Evolutionary conservation across 1,284 basidiomycete genomes (phyloP).

Genomic region (Tylopilus orsonianus): DNA sequence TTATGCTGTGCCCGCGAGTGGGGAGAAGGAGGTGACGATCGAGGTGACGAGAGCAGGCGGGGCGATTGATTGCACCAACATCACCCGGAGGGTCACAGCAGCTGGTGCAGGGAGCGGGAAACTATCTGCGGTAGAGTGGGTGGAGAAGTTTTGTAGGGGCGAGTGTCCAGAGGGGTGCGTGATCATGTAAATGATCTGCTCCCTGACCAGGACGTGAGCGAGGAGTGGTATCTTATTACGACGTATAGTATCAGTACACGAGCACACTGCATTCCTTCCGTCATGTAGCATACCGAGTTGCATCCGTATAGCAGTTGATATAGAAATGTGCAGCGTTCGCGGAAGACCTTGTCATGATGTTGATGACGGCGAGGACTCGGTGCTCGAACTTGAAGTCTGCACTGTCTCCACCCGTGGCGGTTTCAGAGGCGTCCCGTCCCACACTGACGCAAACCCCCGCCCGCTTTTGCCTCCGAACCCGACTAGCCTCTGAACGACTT

Average conservation of each 20-base stretch:
- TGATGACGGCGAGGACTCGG: not conserved
- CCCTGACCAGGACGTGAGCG: not conserved
- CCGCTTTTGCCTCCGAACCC: conserved; percentile 70
- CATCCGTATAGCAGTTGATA: conserved; percentile 3
- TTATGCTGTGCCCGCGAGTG: conserved; percentile 65
- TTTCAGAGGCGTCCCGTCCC: conserved; percentile 54
- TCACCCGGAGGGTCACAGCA: not conserved
- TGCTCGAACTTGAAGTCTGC: conserved; percentile 1
- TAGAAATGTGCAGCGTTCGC: not conserved
- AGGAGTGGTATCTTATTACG: conserved; percentile 1
- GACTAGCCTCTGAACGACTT: conserved; percentile 68
- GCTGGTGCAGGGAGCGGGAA: not conserved
- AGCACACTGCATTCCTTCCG: not conserved
- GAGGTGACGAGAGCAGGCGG: conserved; percentile 66
- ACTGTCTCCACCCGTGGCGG: conserved; percentile 44
- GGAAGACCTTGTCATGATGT: conserved; percentile 15
- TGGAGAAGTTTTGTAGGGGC: conserved; percentile 7
- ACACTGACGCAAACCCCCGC: conserved; percentile 48
- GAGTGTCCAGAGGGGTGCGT: conserved; percentile 18
- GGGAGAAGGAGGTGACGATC: conserved; percentile 58
- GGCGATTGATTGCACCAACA: conserved; percentile 43
- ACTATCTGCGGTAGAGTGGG: conserved; percentile 10
- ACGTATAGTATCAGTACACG: conserved; percentile 2
- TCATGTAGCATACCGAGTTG: conserved; percentile 7
- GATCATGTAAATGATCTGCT: conserved; percentile 25